Evolutionary conservation across 805 yeast species (phyloP), one percentile per base, ranked within the genome.

Genomic region (Kodamaea lidongshanica): DNA sequence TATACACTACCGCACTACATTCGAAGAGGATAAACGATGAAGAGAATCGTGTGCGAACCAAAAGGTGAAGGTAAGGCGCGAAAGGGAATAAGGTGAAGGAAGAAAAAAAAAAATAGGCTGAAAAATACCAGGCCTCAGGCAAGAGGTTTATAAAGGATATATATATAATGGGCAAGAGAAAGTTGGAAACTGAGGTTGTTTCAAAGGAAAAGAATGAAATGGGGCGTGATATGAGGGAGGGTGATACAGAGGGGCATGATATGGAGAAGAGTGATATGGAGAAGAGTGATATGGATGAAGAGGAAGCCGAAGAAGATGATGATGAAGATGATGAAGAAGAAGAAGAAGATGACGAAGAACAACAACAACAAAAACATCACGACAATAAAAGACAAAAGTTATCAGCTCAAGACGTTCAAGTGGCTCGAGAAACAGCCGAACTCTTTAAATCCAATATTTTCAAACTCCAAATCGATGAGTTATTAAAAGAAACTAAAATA

Each of bases 361-460:
- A 16, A 5, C 17, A 16, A 16, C 14, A 14, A 15, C 29, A 23
- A 12, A 27, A 32, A 21, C 20, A n/a, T n/a, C n/a, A n/a, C n/a
- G n/a, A n/a, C n/a, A n/a, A n/a, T 7, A 63, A 64, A 39, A 60
- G 56, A 33, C 64, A 56, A 23, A 50, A 45, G 26, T 46, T 76
- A 14, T 61, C 82, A 0, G 77, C 92, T 0, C 88, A 85, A 44
- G 96, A 92, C 35, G 77, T 89, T 26, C 95, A 89, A 46, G 71
- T 82, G 3, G 95, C 96, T 1, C 72, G 95, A 45, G 96, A 88
- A 54, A 84, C 96, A 1, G 92, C 94, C 1, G 96, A 88, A 54
- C 61, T 89, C 26, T 92, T 88, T 74, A 86, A 88, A 50, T 86
- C 96, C 6, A 92, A 88, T 56, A 87, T 92, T 33, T 89, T 92